Base-by-base conservation (phyloP, 257 asterid genomes). In the Avicennia marina region DNA sequence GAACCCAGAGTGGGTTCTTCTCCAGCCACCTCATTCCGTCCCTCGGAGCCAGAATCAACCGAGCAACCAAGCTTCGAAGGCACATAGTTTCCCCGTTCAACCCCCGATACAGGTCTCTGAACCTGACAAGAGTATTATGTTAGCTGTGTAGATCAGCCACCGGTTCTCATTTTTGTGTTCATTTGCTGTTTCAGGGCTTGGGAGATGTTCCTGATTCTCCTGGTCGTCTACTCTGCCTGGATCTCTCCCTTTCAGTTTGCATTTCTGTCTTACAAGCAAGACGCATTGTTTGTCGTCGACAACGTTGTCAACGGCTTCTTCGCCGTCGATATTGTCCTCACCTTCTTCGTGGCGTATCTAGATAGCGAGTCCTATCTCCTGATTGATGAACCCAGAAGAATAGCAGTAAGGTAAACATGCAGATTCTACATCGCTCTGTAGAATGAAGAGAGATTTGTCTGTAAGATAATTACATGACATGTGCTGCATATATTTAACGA, bases 151-250 rank as follows among this genome's bases (percentile, higher is more conserved):
- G 7, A 29, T 29, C 34, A 29, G 4, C 7, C 34, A 8, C 34
- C 4, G 4, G 4, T 56, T 53, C 62, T 19, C 31, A 42, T 25
- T 34, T 22, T 33, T 7, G 4, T 27, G 4, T 19, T 21, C 15
- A 20, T 20, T 48, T 19, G n/a, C 11, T 6, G 34, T 78, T 71
- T 56, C 89, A 89, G 95, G 94, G 86, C 84, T 15, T 90, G 98
- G 96, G 84, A 87, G 80, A 75, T 87, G 84, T 84, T 90, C 44
- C 69, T 90, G 26, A 73, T 90, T 11, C 65, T 90, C 39, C 71
- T 87, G 24, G 98, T 90, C 13, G 67, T 84, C 2, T 90, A 90
- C 64, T 84, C 98, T 0, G 95, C 98, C 27, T 90, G 98, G 98
- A 81, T 87, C 40, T 84, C 87, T 1, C 98, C 98, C 0, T 84